A percentile compares a stretch with the other conserved stretches of the same genome.
phyloP scores from a whole-genome alignment of 1,139 yeast genomes.

The Suhomyces yuchorum region DNA sequence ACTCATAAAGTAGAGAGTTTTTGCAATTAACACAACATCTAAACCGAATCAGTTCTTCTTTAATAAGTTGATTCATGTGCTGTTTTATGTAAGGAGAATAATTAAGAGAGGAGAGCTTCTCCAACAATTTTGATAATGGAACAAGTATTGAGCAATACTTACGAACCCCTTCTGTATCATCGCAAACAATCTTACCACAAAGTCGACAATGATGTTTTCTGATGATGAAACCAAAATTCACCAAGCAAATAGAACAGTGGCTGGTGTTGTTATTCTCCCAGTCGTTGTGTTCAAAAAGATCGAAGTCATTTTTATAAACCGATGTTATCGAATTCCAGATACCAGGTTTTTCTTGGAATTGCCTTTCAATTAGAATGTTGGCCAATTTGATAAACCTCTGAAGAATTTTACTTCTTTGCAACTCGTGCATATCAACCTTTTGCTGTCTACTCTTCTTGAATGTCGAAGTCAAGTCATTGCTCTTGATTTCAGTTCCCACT shows the following conservation, averaged over 20 bases:
- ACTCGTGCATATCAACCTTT: slow-evolving; percentile 43
- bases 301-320: slow-evolving; percentile 13
- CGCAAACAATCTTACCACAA: slow-evolving; percentile 85
- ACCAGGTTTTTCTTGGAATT: slow-evolving; percentile 21
- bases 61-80: slow-evolving; percentile 20
- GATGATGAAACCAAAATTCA: slow-evolving; percentile 55
- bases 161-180: slow-evolving; percentile 46
- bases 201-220: slow-evolving; percentile 88
- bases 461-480: slow-evolving; percentile 45
- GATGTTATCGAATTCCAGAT: slow-evolving; percentile 7
- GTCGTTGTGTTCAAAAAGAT: slow-evolving; percentile 24
- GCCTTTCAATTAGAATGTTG: slow-evolving; percentile 22
- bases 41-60: slow-evolving; percentile 18
- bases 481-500: slow-evolving; percentile 39
- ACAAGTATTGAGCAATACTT: slow-evolving; percentile 69
- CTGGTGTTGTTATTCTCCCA: slow-evolving; percentile 66
- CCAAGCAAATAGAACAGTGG: slow-evolving; percentile 66
- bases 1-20: slow-evolving; percentile 56
- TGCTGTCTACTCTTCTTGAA: slow-evolving; percentile 47
- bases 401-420: slow-evolving; percentile 61
- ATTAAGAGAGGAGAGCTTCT: slow-evolving; percentile 40
- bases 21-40: slow-evolving; percentile 75
- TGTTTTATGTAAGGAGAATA: slow-evolving; percentile 34
- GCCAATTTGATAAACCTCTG: slow-evolving; percentile 57
- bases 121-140: slow-evolving; percentile 54